These are phyloP conservation scores for Colletotrichum sansevieriae DNA, from an alignment of 2,329 filamentous ascomycete genomes.

Conservation along the genomic window DNA sequence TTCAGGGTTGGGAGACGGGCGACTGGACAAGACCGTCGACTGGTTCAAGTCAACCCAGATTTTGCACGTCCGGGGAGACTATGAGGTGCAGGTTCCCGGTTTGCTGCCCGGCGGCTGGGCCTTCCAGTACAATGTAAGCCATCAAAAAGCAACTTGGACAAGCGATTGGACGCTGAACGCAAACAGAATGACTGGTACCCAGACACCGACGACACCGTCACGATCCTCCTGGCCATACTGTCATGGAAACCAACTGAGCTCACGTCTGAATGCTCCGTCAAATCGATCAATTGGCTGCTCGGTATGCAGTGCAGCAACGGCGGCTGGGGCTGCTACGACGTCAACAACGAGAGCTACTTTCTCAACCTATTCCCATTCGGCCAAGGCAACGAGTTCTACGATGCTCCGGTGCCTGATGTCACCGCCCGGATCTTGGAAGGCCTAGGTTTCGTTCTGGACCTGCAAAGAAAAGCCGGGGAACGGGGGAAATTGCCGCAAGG, in stretches of 20 bases:
- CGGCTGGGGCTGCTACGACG: constrained; percentile 30
- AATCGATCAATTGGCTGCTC: constrained; percentile 19
- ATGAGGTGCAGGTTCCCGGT: neutral
- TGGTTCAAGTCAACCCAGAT: constrained; percentile 31
- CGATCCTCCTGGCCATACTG: constrained; percentile 19
- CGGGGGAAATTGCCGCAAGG: too few relatives aligned
- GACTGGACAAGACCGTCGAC: constrained; percentile 4
- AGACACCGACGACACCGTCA: constrained; percentile 26
- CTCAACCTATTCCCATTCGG: constrained; percentile 19
- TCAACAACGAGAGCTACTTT: constrained; percentile 18
- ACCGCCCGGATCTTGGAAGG: constrained; percentile 18
- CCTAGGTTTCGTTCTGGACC: constrained; percentile 23
- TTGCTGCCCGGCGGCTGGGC: constrained; percentile 19
- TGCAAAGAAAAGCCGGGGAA: neutral
- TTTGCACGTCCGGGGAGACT: constrained; percentile 24
- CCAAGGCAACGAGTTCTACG: constrained; percentile 26
- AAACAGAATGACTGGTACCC: constrained; percentile 27
- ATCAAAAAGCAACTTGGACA: too few relatives aligned
- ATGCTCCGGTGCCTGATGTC: constrained; percentile 25
- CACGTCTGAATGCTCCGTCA: constrained; percentile 1
- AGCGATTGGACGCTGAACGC: neutral
- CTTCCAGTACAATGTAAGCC: constrained; percentile 19
- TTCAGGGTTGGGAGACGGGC: constrained; percentile 11
- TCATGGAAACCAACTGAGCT: constrained; percentile 25
- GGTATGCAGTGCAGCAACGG: constrained; percentile 24